Base-by-base conservation (phyloP, 2,329 filamentous ascomycete genomes). In the Chaetomium strumarium region DNA sequence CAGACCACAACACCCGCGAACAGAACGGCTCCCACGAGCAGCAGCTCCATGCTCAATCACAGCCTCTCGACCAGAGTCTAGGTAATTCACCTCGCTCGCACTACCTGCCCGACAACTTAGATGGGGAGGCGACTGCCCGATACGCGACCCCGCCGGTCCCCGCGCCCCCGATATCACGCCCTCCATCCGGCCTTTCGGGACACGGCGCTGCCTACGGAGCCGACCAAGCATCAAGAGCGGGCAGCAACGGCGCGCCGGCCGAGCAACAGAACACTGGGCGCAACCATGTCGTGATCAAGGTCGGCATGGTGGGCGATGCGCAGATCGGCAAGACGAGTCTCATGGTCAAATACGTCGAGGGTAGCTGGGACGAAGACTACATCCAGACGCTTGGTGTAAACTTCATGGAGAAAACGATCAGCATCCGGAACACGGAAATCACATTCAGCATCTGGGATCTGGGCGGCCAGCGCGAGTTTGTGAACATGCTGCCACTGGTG, bases 381-480 rank as follows among this genome's bases (percentile, higher is more conserved):
- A 99, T 99, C 66, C 93, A 99, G 73, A 99, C 93, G 19, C 75
- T 99, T 41, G 93, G 93, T 61, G 93, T 99, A 72, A 99, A 99
- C 72, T 99, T 99, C 72, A 99, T 99, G 93, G 93, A 99, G 71
- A 99, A 99, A 79, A 99, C 93, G 34, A 99, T 99, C 67, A 95
- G 90, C 58, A 99, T 99, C 71, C 88, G 93, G 57, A 99, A 99
- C 72, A 99, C 93, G 14, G 93, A 99, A 72, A 99, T 99, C 70
- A 99, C 93, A 40, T 99, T 99, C 73, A 96, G 90, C 56, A 99
- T 99, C 67, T 99, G 93, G 93, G 93, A 99, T 76, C 74, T 99
- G 51, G 93, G 93, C 63, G 93, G 93, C 60, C 93, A 99, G 75
- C 86, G 93, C 66, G 93, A 99, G 73, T 99, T 99, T 66, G 93